Conservation (phyloP, 257 asterid species). For the Paraleonurus japonicus region DNA sequence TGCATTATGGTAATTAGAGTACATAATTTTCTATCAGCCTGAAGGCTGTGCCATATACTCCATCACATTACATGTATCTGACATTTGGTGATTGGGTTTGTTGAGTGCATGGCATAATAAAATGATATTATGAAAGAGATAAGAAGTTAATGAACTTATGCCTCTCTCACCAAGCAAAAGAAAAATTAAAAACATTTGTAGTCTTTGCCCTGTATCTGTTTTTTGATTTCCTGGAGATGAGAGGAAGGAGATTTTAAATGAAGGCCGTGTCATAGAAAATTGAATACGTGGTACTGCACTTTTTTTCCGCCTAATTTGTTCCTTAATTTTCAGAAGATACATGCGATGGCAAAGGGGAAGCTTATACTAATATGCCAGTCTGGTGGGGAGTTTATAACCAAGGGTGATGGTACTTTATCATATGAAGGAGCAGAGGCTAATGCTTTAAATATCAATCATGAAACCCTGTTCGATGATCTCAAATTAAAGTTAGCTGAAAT, state of each 20-base stretch:
- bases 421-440: slow-evolving; percentile 85
- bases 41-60: neutral
- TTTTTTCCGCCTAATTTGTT: slow-evolving; percentile 25
- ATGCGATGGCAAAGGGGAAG: slow-evolving; percentile 80
- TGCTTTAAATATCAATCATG: slow-evolving; percentile 70
- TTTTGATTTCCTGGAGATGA: neutral
- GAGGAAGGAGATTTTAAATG: neutral
- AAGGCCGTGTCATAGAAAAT: neutral
- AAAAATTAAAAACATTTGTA: neutral
- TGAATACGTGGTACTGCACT: neutral
- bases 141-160: slow-evolving; percentile 3
- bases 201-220: neutral
- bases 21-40: neutral
- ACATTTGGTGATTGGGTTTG: neutral
- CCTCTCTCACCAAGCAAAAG: neutral
- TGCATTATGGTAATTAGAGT: neutral
- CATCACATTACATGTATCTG: neutral
- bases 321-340: slow-evolving; percentile 41
- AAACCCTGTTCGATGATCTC: slow-evolving; percentile 62
- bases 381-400: slow-evolving; percentile 77
- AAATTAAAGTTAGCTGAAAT: slow-evolving; percentile 74
- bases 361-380: slow-evolving; percentile 85
- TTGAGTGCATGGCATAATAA: slow-evolving; percentile 13
- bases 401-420: slow-evolving; percentile 65
- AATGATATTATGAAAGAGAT: slow-evolving; percentile 5